These are phyloP conservation scores for Mycocentrospora acerina DNA, from an alignment of 2,329 filamentous ascomycete genomes.

Conservation along the genomic window DNA sequence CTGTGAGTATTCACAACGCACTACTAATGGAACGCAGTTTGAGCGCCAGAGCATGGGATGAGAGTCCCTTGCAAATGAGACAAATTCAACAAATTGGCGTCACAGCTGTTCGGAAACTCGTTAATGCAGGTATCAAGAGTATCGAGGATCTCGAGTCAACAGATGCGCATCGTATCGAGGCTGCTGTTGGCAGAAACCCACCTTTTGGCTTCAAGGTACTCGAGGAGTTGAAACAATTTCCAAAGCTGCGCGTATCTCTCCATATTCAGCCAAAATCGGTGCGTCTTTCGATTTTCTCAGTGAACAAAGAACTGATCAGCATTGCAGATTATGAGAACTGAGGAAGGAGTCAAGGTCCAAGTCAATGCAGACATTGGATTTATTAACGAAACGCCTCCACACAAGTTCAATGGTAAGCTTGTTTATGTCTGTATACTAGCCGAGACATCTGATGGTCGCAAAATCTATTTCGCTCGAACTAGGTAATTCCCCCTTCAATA, in stretches of 20 bases:
- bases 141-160: conserved; percentile 69
- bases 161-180: conserved; percentile 74
- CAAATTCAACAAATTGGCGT: conserved; percentile 79
- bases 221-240: conserved; percentile 68
- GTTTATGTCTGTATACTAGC: conserved; percentile 74
- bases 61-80: conserved; percentile 74
- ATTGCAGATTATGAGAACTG: conserved; percentile 20
- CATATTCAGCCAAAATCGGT: conserved; percentile 52
- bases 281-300: conserved; percentile 19
- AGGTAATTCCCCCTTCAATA: conserved; percentile 42
- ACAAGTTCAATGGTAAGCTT: conserved; percentile 63
- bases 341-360: conserved; percentile 56
- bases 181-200: conserved; percentile 73
- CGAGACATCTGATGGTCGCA: conserved; percentile 66
- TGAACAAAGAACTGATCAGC: background rate
- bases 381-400: conserved; percentile 63
- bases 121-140: conserved; percentile 67
- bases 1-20: conserved; percentile 65
- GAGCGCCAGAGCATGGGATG: conserved; percentile 77
- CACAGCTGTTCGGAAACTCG: conserved; percentile 73
- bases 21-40: conserved; percentile 79
- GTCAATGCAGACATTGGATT: conserved; percentile 71
- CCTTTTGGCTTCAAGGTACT: conserved; percentile 76
- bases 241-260: conserved; percentile 61
- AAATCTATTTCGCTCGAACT: conserved; percentile 68